Evolutionary conservation across 768 basidiomycete species (phyloP), one percentile per base, ranked within the genome.

Genomic region (Tremella yokohamensis): DNA sequence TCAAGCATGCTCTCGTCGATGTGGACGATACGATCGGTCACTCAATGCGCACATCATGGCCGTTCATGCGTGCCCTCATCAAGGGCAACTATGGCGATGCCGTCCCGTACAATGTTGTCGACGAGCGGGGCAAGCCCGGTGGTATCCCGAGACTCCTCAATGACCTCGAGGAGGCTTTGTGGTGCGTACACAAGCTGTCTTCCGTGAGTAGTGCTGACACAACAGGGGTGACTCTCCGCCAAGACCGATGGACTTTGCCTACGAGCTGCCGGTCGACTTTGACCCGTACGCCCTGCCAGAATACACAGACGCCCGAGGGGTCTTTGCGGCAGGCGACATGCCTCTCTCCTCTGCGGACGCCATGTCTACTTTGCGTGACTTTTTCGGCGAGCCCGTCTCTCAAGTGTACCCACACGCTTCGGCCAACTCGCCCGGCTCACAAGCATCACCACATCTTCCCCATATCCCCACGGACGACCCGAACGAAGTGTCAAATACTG

Each of bases 81-180:
- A 40, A 61, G 18, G 70, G 68, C 2, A 37, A 42, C 8, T 72
- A 72, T 52, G 70, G 70, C 8, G 40, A 54, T 0, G 62, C 68
- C 15, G 49, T 54, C 24, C 49, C 42, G 26, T 62, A 52, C 11
- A 69, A 68, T 45, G 58, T 63, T 0, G 38, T 65, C 1, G 66
- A 61, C 12, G 19, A n/a, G 3, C 54, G 56, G 11, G 62, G 63
- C 9, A 49, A 60, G 24, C 67, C 65, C 9, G 64, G 60, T 3
- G 61, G 63, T 58, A 62, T 67, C 51, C 58, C 60, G 2, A 54
- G 70, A 20, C 45, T 72, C 16, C 59, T 72, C 20, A 67, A 67
- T 42, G 70, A 72, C 60, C 58, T 72, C 8, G 70, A 72, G 47
- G 68, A 69, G 49, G 66, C 60, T 8, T 26, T 69, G 19, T 72